These are phyloP conservation scores for Cenococcum geophilum DNA, from an alignment of 495 filamentous ascomycete species.

Conservation along the genomic window DNA sequence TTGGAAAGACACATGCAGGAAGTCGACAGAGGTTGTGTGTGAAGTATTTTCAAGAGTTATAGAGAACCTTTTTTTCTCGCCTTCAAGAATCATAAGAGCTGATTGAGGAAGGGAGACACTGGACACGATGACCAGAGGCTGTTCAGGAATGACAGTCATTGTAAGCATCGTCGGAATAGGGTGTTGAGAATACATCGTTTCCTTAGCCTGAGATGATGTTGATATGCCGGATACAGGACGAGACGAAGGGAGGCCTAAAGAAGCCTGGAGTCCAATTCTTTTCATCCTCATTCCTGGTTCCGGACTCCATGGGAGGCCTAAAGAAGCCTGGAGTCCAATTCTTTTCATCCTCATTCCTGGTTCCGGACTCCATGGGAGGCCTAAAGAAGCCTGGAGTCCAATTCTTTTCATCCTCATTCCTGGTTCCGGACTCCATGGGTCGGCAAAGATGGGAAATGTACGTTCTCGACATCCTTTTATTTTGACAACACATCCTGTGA, in stretches of 20 bases:
- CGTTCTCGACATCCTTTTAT: slow-evolving; percentile 74
- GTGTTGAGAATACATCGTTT: slow-evolving; percentile 16
- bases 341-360: slow-evolving; percentile 66
- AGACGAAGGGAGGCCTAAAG: slow-evolving; percentile 45
- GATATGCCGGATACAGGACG: slow-evolving; percentile 51
- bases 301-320: slow-evolving; percentile 68
- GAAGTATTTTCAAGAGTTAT: slow-evolving; percentile 79
- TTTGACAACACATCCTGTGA: slow-evolving; percentile 74
- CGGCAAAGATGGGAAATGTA: slow-evolving; percentile 73
- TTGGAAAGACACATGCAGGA: slow-evolving; percentile 79
- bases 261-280: slow-evolving; percentile 57
- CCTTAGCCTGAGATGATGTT: slow-evolving; percentile 32
- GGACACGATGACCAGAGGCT: slow-evolving; percentile 70
- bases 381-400: slow-evolving; percentile 58
- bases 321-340: slow-evolving; percentile 59
- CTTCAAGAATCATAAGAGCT: slow-evolving; percentile 86
- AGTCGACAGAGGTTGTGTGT: slow-evolving; percentile 62
- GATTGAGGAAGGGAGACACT: slow-evolving; percentile 74
- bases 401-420: slow-evolving; percentile 69
- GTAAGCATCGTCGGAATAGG: slow-evolving; percentile 44
- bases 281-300: slow-evolving; percentile 69
- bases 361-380: slow-evolving; percentile 67
- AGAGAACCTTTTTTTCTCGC: slow-evolving; percentile 69
- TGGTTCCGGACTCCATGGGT: slow-evolving; percentile 64
- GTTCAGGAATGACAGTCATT: slow-evolving; percentile 66